Evolutionary conservation across 2,329 filamentous ascomycete species (phyloP), one percentile per base, ranked within the genome.

Genomic region (Xylariaceae sp.): DNA sequence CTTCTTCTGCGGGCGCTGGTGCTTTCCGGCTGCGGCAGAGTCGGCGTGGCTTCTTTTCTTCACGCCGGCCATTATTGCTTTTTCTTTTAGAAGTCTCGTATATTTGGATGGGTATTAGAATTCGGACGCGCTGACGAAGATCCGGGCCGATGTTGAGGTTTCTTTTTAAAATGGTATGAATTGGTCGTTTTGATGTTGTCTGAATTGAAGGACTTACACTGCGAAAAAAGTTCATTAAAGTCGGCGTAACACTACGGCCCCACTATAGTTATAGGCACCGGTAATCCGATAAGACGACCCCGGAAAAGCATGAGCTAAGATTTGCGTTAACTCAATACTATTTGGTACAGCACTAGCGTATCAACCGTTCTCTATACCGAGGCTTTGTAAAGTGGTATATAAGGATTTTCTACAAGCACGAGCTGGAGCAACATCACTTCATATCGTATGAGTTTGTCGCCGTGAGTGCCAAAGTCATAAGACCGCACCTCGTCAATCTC

Each of bases 1-100:
- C 72, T 74, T 83, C 74, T 84, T 85, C 18, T 73, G 72, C 0
- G 80, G 80, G 11, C 77, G 74, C 50, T 71, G 69, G 1, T 69
- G 65, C 39, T 72, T 61, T 54, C 54, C 72, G 34, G 67, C 59
- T 56, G 71, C 73, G n/a, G 69, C 59, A 3, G 49, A 56, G 17
- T 72, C 71, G 51, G 66, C 64, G 47, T 67, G 67, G 47, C 63
- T 69, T 58, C 71, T 62, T 60, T 72, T 72, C 59, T 67, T 72
- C 4, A 59, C 53, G 9, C 66, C 68, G 2, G 67, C 65, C 69
- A 71, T 71, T 48, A 6, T 47, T n/a, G n/a, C 50, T 18, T 50
- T 50, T 8, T 34, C 11, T 2, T 39, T 1, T 4, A 9, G 7
- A 42, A 48, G 18, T 49, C 3, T 13, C 2, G 15, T 1, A 2